phyloP scores from a whole-genome alignment of 257 asterid genomes.

The Eustoma russellianum region DNA sequence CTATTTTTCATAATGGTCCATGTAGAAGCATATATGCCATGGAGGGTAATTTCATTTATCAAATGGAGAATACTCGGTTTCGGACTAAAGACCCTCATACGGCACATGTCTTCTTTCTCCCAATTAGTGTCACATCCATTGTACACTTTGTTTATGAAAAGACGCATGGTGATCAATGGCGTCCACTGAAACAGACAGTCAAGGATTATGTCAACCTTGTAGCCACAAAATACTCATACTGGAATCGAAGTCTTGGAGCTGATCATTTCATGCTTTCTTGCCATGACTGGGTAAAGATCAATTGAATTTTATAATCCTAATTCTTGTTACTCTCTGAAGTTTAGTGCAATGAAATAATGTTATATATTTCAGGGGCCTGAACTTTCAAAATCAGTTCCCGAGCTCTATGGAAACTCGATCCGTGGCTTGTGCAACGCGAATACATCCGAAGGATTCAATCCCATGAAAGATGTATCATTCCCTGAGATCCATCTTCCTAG shows the following conservation, averaged over 20 bases:
- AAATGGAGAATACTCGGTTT: slow-evolving; percentile 50
- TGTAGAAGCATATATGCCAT: slow-evolving; percentile 78
- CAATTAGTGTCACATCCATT: slow-evolving; percentile 66
- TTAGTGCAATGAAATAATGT: no score
- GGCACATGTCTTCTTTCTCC: slow-evolving; percentile 72
- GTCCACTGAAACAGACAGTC: slow-evolving; percentile 58
- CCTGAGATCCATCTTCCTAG: slow-evolving; percentile 28
- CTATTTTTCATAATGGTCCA: slow-evolving; percentile 86
- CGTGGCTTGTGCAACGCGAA: slow-evolving; percentile 29
- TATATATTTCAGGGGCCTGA: slow-evolving; percentile 26
- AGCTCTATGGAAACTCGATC: slow-evolving; percentile 20
- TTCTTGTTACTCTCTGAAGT: background rate
- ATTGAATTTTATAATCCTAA: background rate
- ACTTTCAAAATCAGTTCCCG: slow-evolving; percentile 21
- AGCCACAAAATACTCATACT: slow-evolving; percentile 31
- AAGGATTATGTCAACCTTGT: slow-evolving; percentile 59
- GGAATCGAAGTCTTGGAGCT: slow-evolving; percentile 78
- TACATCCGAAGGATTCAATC: slow-evolving; percentile 23
- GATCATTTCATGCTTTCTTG: slow-evolving; percentile 94
- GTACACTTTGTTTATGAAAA: slow-evolving; percentile 66
- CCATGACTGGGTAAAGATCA: slow-evolving; percentile 73
- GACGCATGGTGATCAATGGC: slow-evolving; percentile 41
- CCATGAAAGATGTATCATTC: slow-evolving; percentile 21
- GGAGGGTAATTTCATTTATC: slow-evolving; percentile 80
- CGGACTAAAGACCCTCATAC: slow-evolving; percentile 58